Evolutionary conservation across 192 early-diverging fungal species (phyloP).

Genomic region (Dimargaris verticillata): DNA sequence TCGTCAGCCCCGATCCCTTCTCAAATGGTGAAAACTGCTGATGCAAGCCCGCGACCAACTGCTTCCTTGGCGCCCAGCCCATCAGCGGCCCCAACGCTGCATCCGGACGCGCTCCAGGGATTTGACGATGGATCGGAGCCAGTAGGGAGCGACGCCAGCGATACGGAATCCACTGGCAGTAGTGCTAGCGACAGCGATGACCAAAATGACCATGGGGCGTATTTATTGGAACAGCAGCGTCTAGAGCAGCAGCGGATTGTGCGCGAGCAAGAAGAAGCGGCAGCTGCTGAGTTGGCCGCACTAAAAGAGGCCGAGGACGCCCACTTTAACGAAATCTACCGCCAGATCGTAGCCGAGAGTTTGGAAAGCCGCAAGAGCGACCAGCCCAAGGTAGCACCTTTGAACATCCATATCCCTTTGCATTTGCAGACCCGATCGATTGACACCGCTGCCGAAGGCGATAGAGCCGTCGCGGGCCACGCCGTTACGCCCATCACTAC

Average conservation of each 20-base stretch:
- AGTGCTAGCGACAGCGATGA: conserved; percentile 23
- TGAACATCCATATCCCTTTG: conserved; percentile 23
- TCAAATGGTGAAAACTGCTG: neutral
- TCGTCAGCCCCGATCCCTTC: neutral
- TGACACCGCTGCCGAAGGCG: no score
- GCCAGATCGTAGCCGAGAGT: conserved; percentile 80
- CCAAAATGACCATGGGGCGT: conserved; percentile 21
- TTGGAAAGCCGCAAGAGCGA: conserved; percentile 56
- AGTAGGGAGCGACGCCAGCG: conserved; percentile 12
- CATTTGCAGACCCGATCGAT: neutral
- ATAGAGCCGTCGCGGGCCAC: neutral
- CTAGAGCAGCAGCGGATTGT: conserved; percentile 25
- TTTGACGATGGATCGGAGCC: conserved; percentile 22
- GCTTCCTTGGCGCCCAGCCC: neutral
- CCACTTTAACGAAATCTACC: conserved; percentile 79
- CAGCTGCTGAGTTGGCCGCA: conserved; percentile 36
- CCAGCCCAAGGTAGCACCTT: conserved; percentile 20
- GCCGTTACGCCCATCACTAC: neutral
- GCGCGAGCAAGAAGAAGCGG: conserved; percentile 25
- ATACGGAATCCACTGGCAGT: conserved; percentile 25
- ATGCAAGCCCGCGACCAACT: neutral
- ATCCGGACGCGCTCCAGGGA: conserved; percentile 14
- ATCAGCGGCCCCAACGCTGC: neutral
- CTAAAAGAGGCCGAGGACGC: conserved; percentile 61
- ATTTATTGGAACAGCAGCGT: conserved; percentile 19